Evolutionary conservation across 2,329 filamentous ascomycete genomes (phyloP).

Genomic region (Stachybotrys echinatus): DNA sequence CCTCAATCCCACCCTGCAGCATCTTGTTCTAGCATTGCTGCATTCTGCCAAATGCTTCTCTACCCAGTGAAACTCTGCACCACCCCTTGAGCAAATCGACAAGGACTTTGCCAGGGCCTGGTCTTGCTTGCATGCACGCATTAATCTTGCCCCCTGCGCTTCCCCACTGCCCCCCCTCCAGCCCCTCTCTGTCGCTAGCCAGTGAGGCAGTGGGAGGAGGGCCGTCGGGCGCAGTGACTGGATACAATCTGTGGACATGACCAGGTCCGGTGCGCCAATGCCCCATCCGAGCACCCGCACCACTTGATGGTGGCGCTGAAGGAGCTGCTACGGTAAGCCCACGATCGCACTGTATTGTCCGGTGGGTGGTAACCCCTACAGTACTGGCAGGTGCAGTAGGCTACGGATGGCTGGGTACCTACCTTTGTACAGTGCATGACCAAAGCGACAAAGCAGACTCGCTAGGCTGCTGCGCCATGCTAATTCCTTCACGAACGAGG

Average conservation of each 20-base stretch:
- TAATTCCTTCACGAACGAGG: neutral
- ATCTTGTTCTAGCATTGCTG: too few relatives aligned
- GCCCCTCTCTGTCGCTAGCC: neutral
- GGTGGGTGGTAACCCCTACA: neutral
- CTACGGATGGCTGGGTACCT: neutral
- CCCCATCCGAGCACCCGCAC: neutral
- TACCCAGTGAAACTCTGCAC: neutral
- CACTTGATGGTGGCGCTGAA: neutral
- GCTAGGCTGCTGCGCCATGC: neutral
- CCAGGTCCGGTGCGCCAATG: neutral
- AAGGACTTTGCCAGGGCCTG: neutral
- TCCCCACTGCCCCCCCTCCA: neutral
- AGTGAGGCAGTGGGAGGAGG: neutral
- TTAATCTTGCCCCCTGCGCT: neutral
- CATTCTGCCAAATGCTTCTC: neutral
- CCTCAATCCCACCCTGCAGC: neutral
- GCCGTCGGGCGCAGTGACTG: neutral
- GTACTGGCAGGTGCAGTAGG: neutral
- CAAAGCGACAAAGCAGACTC: too few relatives aligned
- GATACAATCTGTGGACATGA: neutral
- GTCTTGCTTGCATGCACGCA: neutral
- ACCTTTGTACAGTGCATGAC: too few relatives aligned
- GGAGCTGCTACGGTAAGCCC: neutral
- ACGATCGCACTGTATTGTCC: neutral
- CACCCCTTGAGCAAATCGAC: neutral